phyloP scores from a whole-genome alignment of 1,284 basidiomycete species.

The Pseudomicrostroma phylloplanum region DNA sequence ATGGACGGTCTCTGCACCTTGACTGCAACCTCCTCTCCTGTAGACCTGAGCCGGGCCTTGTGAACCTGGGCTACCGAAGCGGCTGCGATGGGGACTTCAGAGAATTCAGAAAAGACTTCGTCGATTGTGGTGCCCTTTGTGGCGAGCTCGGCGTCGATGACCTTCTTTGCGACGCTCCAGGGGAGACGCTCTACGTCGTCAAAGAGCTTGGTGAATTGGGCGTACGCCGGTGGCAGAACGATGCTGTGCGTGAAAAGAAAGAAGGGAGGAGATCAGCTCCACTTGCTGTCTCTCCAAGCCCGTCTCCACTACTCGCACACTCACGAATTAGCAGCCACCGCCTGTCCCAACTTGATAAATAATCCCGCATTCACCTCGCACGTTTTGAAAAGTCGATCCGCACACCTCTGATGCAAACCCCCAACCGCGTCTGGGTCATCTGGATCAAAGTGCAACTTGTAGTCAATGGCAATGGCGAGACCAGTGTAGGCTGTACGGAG shows the following conservation, averaged over 20 bases:
- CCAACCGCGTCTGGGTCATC: slow-evolving; percentile 9
- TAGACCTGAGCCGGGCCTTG: slow-evolving; percentile 23
- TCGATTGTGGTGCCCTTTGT: slow-evolving; percentile 21
- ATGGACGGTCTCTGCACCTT: slow-evolving; percentile 44
- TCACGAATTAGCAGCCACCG: slow-evolving; percentile 31
- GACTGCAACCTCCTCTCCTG: slow-evolving; percentile 32
- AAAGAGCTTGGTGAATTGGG: slow-evolving; percentile 35
- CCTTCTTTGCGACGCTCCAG: slow-evolving; percentile 26
- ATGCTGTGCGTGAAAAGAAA: slow-evolving; percentile 7
- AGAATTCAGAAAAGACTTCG: slow-evolving; percentile 29
- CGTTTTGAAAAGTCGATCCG: slow-evolving; percentile 29
- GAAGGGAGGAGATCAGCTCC: too few relatives aligned
- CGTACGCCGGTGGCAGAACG: slow-evolving; percentile 41
- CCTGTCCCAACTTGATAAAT: slow-evolving; percentile 42
- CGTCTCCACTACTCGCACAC: too few relatives aligned
- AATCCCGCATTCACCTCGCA: slow-evolving; percentile 42
- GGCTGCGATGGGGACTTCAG: slow-evolving; percentile 32
- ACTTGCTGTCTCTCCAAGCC: too few relatives aligned
- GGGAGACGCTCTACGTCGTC: slow-evolving; percentile 37
- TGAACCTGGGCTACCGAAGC: slow-evolving; percentile 45
- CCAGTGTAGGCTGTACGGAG: slow-evolving; percentile 31
- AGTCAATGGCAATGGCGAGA: slow-evolving; percentile 35
- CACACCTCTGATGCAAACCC: slow-evolving; percentile 34
- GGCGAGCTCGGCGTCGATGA: slow-evolving; percentile 27
- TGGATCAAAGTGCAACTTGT: slow-evolving; percentile 22